Evolutionary conservation across 225 moss, liverwort and hornwort species (phyloP).

Genomic region (Pseudoscleropodium purum): DNA sequence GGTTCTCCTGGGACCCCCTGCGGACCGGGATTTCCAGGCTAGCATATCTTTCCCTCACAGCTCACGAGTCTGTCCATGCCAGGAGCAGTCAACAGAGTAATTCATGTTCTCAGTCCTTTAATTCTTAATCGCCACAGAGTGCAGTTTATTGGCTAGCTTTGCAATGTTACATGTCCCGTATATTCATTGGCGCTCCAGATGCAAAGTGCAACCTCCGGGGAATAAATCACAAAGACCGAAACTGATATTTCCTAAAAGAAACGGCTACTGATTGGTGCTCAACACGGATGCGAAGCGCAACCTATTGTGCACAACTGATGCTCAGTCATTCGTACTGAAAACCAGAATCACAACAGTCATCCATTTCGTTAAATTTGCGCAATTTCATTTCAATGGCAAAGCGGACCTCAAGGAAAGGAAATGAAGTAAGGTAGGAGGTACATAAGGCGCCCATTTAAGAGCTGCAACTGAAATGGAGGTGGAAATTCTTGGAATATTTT

Average conservation of each 20-base stretch:
- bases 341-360: background rate
- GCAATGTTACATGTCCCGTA: background rate
- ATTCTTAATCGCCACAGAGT: too few relatives aligned
- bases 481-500: too few relatives aligned
- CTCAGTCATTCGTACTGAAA: background rate
- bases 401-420: background rate
- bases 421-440: background rate
- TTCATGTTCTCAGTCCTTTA: background rate
- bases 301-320: background rate
- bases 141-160: background rate
- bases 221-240: background rate
- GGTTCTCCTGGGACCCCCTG: background rate
- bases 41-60: background rate
- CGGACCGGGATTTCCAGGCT: background rate
- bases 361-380: background rate
- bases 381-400: background rate
- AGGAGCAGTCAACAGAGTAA: background rate
- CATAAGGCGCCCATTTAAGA: too few relatives aligned
- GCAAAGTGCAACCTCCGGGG: background rate
- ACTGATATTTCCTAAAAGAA: background rate
- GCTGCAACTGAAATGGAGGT: too few relatives aligned
- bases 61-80: background rate
- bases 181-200: background rate
- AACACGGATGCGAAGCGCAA: background rate
- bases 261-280: background rate